Percentiles rank a stretch among this genome's conserved stretches.
phyloP scores from a whole-genome alignment of 768 basidiomycete species.

The Trametes gibbosa region DNA sequence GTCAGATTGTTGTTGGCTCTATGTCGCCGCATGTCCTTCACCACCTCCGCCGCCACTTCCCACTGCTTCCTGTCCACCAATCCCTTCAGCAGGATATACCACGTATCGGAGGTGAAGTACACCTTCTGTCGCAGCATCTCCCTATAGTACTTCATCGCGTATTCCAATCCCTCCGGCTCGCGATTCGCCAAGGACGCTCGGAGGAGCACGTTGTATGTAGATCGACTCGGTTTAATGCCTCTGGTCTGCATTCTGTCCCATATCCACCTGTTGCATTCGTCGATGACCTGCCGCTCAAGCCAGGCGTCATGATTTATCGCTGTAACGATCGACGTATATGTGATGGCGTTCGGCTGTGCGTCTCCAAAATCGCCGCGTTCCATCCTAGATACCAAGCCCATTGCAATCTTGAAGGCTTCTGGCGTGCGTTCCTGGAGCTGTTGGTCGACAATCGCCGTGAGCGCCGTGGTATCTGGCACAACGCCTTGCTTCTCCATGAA shows the following conservation, averaged over 20 bases:
- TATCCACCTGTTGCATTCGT: constrained; percentile 49
- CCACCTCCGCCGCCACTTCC: constrained; percentile 56
- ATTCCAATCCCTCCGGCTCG: constrained; percentile 46
- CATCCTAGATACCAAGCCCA: constrained; percentile 75
- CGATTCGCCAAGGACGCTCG: constrained; percentile 58
- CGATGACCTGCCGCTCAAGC: constrained; percentile 41
- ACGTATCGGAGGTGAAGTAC: constrained; percentile 60
- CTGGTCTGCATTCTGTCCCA: constrained; percentile 56
- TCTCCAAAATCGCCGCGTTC: constrained; percentile 46
- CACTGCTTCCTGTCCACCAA: constrained; percentile 57
- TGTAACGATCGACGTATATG: constrained; percentile 78
- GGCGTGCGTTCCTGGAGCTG: constrained; percentile 59
- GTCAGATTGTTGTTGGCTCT: constrained; percentile 25
- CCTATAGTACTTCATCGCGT: constrained; percentile 56
- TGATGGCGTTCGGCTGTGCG: constrained; percentile 67
- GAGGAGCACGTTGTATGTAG: constrained; percentile 78
- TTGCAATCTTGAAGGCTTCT: constrained; percentile 54
- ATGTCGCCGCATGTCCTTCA: constrained; percentile 50
- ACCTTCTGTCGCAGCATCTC: constrained; percentile 55
- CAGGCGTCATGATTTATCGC: constrained; percentile 65
- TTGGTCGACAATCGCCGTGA: constrained; percentile 76
- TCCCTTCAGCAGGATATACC: constrained; percentile 73
- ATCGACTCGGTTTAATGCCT: constrained; percentile 52
- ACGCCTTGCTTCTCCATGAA: constrained; percentile 79
- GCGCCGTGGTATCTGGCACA: constrained; percentile 70